A percentile compares a stretch with the other conserved stretches of the same genome.
Conservation (phyloP, 2,329 filamentous ascomycete genomes). For the Botrytis fabae region DNA sequence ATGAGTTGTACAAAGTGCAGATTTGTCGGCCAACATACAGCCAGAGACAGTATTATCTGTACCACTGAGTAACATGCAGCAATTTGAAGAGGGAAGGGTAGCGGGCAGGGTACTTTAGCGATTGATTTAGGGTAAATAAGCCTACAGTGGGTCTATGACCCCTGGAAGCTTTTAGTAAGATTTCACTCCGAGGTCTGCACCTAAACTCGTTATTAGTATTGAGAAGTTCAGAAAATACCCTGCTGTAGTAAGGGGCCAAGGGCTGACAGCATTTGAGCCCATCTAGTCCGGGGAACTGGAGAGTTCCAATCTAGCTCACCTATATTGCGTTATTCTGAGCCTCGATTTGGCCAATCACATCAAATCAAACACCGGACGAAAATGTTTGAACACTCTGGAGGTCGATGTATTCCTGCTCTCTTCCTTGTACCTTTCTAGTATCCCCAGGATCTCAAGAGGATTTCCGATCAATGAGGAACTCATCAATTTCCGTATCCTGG, state of each 20-base stretch:
- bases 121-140: conserved; percentile 12
- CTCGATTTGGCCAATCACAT: neutral
- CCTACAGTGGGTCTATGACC: neutral
- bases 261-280: neutral
- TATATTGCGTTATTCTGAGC: neutral
- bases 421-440: neutral
- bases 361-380: neutral
- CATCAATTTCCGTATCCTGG: conserved; percentile 5
- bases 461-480: neutral
- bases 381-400: neutral
- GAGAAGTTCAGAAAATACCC: neutral
- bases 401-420: neutral
- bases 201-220: neutral
- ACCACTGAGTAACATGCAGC: neutral
- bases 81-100: conserved; percentile 9
- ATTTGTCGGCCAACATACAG: neutral
- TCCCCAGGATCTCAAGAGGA: neutral
- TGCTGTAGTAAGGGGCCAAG: conserved; percentile 2
- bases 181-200: neutral
- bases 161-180: neutral
- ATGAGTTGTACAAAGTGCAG: neutral
- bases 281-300: neutral
- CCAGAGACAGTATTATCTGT: neutral
- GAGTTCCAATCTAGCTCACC: neutral
- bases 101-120: conserved; percentile 8